Evolutionary conservation across 257 asterid species (phyloP).

Genomic region (Paulownia fortunei): DNA sequence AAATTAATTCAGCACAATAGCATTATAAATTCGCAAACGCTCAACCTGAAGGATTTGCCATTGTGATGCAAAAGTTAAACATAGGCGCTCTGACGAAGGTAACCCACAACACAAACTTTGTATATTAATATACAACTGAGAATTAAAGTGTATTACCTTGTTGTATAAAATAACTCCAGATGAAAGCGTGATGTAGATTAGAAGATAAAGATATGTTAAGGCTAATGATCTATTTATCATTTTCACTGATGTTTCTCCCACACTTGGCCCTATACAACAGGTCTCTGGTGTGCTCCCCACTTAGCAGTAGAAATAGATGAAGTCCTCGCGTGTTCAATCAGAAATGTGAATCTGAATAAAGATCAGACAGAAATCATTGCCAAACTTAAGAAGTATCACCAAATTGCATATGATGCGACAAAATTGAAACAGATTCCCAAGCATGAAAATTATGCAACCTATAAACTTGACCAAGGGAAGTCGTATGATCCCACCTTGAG

Average conservation of each 20-base stretch:
- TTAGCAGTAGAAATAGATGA: constrained; percentile 14
- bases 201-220: constrained; percentile 71
- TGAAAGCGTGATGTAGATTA: constrained; percentile 66
- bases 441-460: constrained; percentile 15
- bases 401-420: constrained; percentile 9
- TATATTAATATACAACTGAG: background rate
- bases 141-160: constrained; percentile 49
- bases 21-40: background rate
- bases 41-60: background rate
- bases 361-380: constrained; percentile 10
- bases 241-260: constrained; percentile 32
- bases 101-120: background rate
- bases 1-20: background rate
- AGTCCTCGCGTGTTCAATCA: background rate
- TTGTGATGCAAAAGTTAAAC: background rate
- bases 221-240: constrained; percentile 59
- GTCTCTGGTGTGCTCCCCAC: constrained; percentile 6
- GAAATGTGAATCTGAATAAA: background rate
- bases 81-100: background rate
- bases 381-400: constrained; percentile 3
- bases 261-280: constrained; percentile 17
- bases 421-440: background rate
- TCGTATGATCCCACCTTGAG: background rate
- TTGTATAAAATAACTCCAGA: constrained; percentile 75
- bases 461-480: background rate